phyloP scores from a whole-genome alignment of 768 basidiomycete genomes.

The Suillus fuscotomentosus region DNA sequence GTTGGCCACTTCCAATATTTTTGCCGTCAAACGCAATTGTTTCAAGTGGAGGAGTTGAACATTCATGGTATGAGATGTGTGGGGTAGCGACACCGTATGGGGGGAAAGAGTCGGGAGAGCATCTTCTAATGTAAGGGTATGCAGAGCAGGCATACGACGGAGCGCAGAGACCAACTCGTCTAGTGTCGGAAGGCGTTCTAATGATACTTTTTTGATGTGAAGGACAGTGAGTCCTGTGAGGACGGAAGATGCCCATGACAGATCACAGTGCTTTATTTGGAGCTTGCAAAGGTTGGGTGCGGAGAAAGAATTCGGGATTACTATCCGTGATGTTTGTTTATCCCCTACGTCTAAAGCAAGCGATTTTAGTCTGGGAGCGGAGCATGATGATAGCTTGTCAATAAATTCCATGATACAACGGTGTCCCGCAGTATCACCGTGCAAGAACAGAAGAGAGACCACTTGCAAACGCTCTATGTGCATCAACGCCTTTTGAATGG shows the following conservation, averaged over 20 bases:
- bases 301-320: conserved; percentile 8
- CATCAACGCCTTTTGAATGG: conserved; percentile 29
- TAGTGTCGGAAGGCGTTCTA: conserved; percentile 27
- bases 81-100: not conserved
- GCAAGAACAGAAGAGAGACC: conserved; percentile 25
- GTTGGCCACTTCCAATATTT: not conserved
- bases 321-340: not conserved
- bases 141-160: conserved; percentile 32
- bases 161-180: conserved; percentile 33
- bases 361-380: conserved; percentile 33
- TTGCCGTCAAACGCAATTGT: not conserved
- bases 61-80: not conserved
- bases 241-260: conserved; percentile 36
- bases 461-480: conserved; percentile 34
- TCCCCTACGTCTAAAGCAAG: conserved; percentile 25
- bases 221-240: conserved; percentile 37
- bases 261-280: conserved; percentile 33
- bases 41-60: conserved; percentile 1
- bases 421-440: conserved; percentile 19
- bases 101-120: conserved; percentile 26
- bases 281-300: conserved; percentile 36
- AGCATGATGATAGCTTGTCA: conserved; percentile 13
- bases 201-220: conserved; percentile 30
- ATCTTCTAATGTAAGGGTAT: conserved; percentile 33
- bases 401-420: conserved; percentile 27